phyloP scores from a whole-genome alignment of 1,139 yeast genomes.

The Meyerozyma guilliermondii region DNA sequence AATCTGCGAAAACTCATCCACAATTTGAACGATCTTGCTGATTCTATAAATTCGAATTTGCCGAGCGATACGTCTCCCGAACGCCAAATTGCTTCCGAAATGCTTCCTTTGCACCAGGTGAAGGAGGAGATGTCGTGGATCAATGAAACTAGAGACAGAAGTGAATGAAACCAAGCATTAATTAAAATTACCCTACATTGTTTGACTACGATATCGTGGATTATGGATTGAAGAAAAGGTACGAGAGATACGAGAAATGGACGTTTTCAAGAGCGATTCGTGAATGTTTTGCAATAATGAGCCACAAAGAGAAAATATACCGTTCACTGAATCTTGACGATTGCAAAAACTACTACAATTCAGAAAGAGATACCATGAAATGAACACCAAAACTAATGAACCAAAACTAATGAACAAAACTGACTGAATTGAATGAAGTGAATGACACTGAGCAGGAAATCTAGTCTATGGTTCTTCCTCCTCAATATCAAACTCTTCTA shows the following conservation, averaged over 20 bases:
- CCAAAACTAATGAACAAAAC: background rate
- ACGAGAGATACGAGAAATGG: too few species aligned
- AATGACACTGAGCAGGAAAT: too few species aligned
- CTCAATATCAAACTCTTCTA: background rate
- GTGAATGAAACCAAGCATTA: background rate
- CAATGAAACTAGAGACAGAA: background rate
- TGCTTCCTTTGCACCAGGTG: constrained; percentile 1
- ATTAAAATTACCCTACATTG: background rate
- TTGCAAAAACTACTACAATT: too few species aligned
- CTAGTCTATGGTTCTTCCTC: background rate
- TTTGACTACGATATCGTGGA: too few species aligned
- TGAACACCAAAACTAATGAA: too few species aligned
- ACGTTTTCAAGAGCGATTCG: too few species aligned
- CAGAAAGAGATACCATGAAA: too few species aligned
- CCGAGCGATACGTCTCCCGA: background rate
- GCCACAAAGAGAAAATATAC: too few species aligned
- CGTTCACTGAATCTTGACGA: too few species aligned
- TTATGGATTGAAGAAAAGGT: too few species aligned
- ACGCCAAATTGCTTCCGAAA: background rate
- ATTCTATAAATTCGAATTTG: constrained; percentile 10
- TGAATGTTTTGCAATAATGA: too few species aligned
- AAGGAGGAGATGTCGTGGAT: background rate
- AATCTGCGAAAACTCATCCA: constrained; percentile 37
- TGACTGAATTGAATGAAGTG: background rate
- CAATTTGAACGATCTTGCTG: constrained; percentile 24